Evolutionary conservation across 2,329 filamentous ascomycete species (phyloP).

Genomic region (Penicillium sp.): DNA sequence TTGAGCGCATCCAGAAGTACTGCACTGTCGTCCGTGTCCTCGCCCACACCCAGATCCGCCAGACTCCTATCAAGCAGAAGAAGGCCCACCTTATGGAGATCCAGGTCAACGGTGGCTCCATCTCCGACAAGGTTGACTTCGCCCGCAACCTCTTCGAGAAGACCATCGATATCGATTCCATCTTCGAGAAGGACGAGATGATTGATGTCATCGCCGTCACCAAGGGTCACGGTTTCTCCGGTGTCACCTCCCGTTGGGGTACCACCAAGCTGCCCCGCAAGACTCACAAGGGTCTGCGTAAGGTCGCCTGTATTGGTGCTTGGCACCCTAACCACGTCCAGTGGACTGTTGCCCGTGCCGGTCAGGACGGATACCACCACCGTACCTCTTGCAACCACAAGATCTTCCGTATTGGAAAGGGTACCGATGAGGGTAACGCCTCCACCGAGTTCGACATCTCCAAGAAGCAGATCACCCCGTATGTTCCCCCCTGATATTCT

Average conservation of each 20-base stretch:
- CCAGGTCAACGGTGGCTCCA: slow-evolving; percentile 96
- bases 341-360: slow-evolving; percentile 99
- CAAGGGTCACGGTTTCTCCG: slow-evolving; percentile 98
- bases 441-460: slow-evolving; percentile 94
- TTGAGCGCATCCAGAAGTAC: slow-evolving; percentile 99
- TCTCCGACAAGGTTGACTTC: slow-evolving; percentile 96
- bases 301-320: slow-evolving; percentile 99
- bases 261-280: slow-evolving; percentile 99
- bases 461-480: slow-evolving; percentile 99
- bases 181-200: slow-evolving; percentile 99
- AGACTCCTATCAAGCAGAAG: slow-evolving; percentile 99
- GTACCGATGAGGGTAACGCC: slow-evolving; percentile 82
- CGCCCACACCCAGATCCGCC: slow-evolving; percentile 98
- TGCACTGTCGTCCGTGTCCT: slow-evolving; percentile 98
- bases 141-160: slow-evolving; percentile 98
- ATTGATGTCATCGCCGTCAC: slow-evolving; percentile 99
- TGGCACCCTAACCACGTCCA: slow-evolving; percentile 99
- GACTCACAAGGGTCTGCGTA: slow-evolving; percentile 99
- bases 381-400: slow-evolving; percentile 99
- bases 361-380: slow-evolving; percentile 99
- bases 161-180: slow-evolving; percentile 84
- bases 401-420: slow-evolving; percentile 98
- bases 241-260: slow-evolving; percentile 97
- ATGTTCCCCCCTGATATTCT: slow-evolving; percentile 51
- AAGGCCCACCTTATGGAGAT: slow-evolving; percentile 99